Conservation (phyloP, 495 filamentous ascomycete genomes). For the Chaetomium cochliodes region DNA sequence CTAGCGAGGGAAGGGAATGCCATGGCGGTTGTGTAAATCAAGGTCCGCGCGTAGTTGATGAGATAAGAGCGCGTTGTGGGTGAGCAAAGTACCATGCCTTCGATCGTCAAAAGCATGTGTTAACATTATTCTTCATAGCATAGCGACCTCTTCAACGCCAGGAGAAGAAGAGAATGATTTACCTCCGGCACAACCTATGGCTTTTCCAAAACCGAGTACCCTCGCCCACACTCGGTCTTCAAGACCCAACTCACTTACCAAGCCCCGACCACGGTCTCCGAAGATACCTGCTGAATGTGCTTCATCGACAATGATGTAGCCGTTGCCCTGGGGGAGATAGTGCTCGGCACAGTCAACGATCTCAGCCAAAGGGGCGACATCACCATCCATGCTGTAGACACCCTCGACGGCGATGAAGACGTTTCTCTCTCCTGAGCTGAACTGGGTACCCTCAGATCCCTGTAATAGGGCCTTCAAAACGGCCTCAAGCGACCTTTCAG, state of each 20-base stretch:
- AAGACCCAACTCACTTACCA: conserved; percentile 66
- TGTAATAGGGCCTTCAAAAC: conserved; percentile 22
- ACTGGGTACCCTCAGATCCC: conserved; percentile 1
- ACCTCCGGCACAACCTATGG: conserved; percentile 63
- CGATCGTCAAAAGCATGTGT: not conserved
- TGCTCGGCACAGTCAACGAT: conserved; percentile 58
- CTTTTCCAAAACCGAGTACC: conserved; percentile 77
- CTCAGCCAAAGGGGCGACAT: conserved; percentile 61
- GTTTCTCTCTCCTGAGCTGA: conserved; percentile 43
- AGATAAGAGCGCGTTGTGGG: conserved; percentile 53
- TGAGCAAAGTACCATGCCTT: conserved; percentile 58
- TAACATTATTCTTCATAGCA: not conserved
- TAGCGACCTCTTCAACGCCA: not conserved
- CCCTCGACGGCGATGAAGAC: conserved; percentile 70
- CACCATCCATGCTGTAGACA: conserved; percentile 86
- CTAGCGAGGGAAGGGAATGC: conserved; percentile 53
- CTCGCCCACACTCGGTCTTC: conserved; percentile 66
- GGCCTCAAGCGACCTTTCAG: conserved; percentile 21
- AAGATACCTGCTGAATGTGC: conserved; percentile 71
- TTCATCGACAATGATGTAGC: conserved; percentile 73
- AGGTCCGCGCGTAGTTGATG: conserved; percentile 60
- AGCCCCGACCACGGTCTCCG: conserved; percentile 61
- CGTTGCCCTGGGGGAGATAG: conserved; percentile 57
- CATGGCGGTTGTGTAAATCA: conserved; percentile 63
- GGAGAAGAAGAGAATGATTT: not conserved